These are phyloP conservation scores for Plasmodium gonderi DNA, from an alignment of 169 alveolate genomes.

Conservation along the genomic window DNA sequence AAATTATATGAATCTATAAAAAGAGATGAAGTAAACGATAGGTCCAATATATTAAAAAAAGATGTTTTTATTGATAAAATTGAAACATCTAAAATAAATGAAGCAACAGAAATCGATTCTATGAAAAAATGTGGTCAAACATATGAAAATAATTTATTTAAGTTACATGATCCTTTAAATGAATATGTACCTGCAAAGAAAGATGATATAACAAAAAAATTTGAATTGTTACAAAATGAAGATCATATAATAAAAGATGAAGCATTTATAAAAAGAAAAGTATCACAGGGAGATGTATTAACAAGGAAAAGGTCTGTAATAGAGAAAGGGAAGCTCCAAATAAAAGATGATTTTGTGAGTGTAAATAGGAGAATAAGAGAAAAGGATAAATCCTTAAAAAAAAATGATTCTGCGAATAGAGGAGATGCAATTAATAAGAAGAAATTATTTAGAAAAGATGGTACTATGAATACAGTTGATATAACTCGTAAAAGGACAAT, in stretches of 20 bases:
- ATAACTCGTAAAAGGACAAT: background rate
- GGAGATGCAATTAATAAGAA: background rate
- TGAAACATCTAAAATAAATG: background rate
- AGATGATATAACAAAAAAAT: background rate
- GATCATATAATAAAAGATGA: background rate
- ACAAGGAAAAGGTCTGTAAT: background rate
- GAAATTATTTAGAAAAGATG: background rate
- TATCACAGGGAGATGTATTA: background rate
- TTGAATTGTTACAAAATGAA: background rate
- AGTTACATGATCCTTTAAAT: background rate
- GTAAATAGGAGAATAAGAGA: no score
- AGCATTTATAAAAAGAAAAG: background rate
- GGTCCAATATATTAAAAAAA: background rate
- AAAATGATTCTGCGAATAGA: background rate
- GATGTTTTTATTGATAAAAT: no score
- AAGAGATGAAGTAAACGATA: background rate
- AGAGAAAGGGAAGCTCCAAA: background rate
- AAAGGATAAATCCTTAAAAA: background rate
- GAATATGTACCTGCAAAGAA: background rate
- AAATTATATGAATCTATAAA: background rate
- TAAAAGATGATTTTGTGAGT: background rate
- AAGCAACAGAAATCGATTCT: background rate
- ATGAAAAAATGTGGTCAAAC: background rate
- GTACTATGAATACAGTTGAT: background rate
- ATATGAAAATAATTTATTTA: background rate